Conservation (phyloP, 176 grass and related monocot genomes). For the Oryza punctata region DNA sequence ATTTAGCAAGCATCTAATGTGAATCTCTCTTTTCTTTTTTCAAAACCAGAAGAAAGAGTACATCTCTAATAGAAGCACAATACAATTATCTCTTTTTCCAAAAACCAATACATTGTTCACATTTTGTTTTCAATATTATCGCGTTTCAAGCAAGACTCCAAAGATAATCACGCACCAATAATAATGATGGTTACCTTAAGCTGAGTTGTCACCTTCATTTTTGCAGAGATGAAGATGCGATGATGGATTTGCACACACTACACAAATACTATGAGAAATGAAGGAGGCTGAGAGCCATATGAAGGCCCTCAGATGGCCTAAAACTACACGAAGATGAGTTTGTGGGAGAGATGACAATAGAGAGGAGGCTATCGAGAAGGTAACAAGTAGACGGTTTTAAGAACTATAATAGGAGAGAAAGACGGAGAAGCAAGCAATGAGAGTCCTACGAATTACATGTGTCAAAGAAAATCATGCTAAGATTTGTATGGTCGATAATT, state of each 20-base stretch:
- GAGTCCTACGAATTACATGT: neutral
- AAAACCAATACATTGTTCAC: neutral
- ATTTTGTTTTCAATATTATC: neutral
- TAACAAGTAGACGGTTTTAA: neutral
- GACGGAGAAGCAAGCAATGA: neutral
- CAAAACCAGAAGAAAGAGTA: no score
- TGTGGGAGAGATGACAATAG: neutral
- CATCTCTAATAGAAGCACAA: neutral
- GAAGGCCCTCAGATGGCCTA: slow-evolving; percentile 21
- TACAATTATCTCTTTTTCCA: neutral
- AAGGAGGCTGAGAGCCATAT: slow-evolving; percentile 29
- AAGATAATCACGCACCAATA: neutral
- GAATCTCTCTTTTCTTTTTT: no score
- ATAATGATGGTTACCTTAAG: slow-evolving; percentile 9
- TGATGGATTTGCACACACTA: neutral
- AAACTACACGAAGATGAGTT: neutral
- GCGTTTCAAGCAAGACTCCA: neutral
- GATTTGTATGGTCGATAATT: neutral
- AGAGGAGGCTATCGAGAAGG: neutral
- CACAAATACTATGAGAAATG: neutral
- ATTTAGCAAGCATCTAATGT: no score
- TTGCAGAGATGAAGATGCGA: neutral
- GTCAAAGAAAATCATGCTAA: neutral
- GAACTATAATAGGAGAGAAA: neutral
- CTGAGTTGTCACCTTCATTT: slow-evolving; percentile 33